A percentile compares a stretch with the other conserved stretches of the same genome.
These are phyloP conservation scores for Corinectria fuckeliana DNA, from an alignment of 2,329 filamentous ascomycete species.

Conservation along the genomic window DNA sequence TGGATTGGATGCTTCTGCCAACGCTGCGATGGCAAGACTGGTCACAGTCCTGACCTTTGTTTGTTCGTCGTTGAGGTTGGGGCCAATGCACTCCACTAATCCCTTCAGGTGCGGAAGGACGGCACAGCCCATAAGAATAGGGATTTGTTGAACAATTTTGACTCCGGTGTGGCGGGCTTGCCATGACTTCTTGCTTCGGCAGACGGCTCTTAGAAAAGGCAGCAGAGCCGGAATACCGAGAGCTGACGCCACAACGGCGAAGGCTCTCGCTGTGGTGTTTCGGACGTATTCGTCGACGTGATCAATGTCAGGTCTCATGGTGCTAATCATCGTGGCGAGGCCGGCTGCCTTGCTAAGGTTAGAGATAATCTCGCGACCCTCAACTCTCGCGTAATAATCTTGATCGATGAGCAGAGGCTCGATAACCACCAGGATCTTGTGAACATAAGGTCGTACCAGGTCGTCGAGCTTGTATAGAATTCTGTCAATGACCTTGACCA, in stretches of 20 bases:
- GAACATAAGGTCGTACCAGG: conserved; percentile 91
- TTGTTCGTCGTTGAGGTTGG: conserved; percentile 96
- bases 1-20: conserved; percentile 95
- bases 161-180: conserved; percentile 97
- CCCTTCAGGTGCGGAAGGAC: conserved; percentile 95
- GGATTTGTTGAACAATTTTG: conserved; percentile 98
- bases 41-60: conserved; percentile 98
- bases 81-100: conserved; percentile 93
- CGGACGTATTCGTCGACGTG: conserved; percentile 98
- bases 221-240: conserved; percentile 94
- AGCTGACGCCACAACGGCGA: conserved; percentile 95
- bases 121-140: conserved; percentile 97
- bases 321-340: conserved; percentile 98
- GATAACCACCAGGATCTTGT: conserved; percentile 98
- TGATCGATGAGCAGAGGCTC: conserved; percentile 99
- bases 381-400: conserved; percentile 98
- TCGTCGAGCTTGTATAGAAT: conserved; percentile 99
- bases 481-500: conserved; percentile 98
- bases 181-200: conserved; percentile 98
- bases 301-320: conserved; percentile 98
- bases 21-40: conserved; percentile 88
- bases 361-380: conserved; percentile 98
- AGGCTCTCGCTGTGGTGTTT: conserved; percentile 96
- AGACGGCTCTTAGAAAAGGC: conserved; percentile 94
- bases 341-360: conserved; percentile 97